Evolutionary conservation across 2,329 filamentous ascomycete species (phyloP), one percentile per base, ranked within the genome.

Genomic region (Fusarium scirpi): DNA sequence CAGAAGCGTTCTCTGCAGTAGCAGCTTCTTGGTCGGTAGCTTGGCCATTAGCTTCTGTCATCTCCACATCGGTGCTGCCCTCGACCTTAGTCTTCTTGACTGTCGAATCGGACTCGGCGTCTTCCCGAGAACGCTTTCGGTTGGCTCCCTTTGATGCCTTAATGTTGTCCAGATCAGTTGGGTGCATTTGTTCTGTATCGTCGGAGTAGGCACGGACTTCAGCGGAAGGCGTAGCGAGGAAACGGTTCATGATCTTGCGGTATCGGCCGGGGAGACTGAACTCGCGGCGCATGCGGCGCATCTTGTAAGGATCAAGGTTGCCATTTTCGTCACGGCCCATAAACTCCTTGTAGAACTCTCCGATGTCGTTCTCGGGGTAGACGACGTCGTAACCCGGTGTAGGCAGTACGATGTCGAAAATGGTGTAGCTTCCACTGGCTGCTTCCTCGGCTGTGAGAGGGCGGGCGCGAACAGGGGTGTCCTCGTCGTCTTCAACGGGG

Each of bases 381-480:
- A 92, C 80, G 41, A 98, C 88, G 74, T 97, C 94, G 82, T 90
- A 98, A 20, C 96, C 96, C 0, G 96, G 96, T n/a, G 92, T 90
- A 5, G 97, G 95, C 4, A 99, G 86, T 15, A 99, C 94, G 67
- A 98, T 78, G 77, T 99, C 96, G 76, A 92, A 94, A 74, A 99
- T 92, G 40, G 86, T 89, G 80, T 91, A 98, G 62, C 87, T 85
- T 13, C 93, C 94, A 69, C 89, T 92, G 27, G 86, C 85, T 5
- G 90, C 92, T 78, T 99, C 96, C n/a, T 91, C 90, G 7, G 88
- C 88, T 4, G 90, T 92, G 16, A 99, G 83, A 0, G 90, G 81
- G 16, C 94, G 90, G 2, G 94, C 94, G 38, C 92, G 69, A 49
- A 86, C 78, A 46, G 82, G 82, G 22, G 77, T 75, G 52, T 80